Percentiles rank a stretch among this genome's conserved stretches.
Conservation (phyloP, 164 flowering plant genomes). For the Vitis rotundifolia region DNA sequence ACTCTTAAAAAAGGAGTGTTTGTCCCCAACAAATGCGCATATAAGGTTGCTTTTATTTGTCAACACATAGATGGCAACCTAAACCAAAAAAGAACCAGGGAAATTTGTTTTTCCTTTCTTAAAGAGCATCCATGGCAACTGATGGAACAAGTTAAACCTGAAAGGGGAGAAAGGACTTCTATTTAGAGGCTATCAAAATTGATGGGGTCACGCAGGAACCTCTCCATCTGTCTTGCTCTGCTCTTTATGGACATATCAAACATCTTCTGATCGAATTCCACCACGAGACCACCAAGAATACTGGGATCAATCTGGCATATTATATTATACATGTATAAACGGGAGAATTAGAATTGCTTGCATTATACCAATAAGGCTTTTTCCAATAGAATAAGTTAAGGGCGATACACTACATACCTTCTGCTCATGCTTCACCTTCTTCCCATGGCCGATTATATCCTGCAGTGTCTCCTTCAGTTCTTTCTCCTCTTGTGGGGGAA, state of each 20-base stretch:
- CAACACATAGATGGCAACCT: too few species aligned
- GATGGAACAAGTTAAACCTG: too few species aligned
- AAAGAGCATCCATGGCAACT: too few species aligned
- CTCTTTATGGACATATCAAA: slow-evolving; percentile 77
- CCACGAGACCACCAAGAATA: slow-evolving; percentile 77
- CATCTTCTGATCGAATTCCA: slow-evolving; percentile 62
- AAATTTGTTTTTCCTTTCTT: too few species aligned
- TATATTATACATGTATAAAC: background rate
- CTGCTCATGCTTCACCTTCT: slow-evolving; percentile 63
- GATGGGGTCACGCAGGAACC: slow-evolving; percentile 62
- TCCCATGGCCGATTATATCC: slow-evolving; percentile 70
- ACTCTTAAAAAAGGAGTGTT: too few species aligned
- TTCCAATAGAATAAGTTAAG: too few species aligned
- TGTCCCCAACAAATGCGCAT: too few species aligned
- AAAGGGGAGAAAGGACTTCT: too few species aligned
- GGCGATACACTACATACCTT: slow-evolving; percentile 43
- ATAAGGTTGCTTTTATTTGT: too few species aligned
- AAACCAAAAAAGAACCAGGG: too few species aligned
- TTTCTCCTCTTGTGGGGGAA: slow-evolving; percentile 79
- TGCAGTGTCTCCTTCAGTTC: slow-evolving; percentile 74
- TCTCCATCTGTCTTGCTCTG: slow-evolving; percentile 75
- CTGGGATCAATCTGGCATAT: slow-evolving; percentile 58
- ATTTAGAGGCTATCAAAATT: slow-evolving; percentile 27
- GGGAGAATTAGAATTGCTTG: background rate
- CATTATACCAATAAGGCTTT: background rate